Evolutionary conservation across 176 grass and related monocot genomes (phyloP).

Genomic region (Triticum turgidum): DNA sequence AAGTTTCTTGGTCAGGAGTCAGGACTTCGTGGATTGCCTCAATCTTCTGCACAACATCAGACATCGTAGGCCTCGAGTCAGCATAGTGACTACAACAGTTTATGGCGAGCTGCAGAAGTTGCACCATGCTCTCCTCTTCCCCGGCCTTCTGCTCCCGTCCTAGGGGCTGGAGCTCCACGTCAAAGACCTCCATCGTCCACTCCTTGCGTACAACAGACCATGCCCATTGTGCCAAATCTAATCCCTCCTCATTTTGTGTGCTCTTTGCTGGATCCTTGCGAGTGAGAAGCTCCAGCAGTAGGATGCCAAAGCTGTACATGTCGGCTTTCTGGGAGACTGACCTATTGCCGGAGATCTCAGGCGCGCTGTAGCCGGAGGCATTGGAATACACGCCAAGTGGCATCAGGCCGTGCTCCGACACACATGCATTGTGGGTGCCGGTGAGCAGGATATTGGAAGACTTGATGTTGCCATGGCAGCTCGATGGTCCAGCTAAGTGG

Average conservation of each 20-base stretch:
- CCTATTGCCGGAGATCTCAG: neutral
- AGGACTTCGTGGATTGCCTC: neutral
- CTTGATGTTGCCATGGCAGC: slow-evolving; percentile 29
- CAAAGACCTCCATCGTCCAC: neutral
- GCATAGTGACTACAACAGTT: neutral
- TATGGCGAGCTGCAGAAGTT: neutral
- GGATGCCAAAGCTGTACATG: neutral
- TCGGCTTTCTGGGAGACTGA: neutral
- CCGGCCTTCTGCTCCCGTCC: neutral
- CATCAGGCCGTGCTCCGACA: slow-evolving; percentile 19
- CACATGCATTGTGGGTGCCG: neutral
- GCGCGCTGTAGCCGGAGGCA: neutral
- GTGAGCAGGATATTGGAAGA: slow-evolving; percentile 36
- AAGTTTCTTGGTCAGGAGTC: neutral
- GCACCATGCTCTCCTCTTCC: neutral
- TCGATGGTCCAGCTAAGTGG: neutral
- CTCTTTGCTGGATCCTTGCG: neutral
- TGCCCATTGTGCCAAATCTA: neutral
- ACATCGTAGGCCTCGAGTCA: neutral
- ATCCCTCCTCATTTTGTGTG: neutral
- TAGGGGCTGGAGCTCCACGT: neutral
- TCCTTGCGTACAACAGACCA: too few relatives aligned
- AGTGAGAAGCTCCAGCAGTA: neutral
- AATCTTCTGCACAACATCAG: neutral
- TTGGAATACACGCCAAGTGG: neutral